Evolutionary conservation across 164 flowering plant genomes (phyloP).

Genomic region (Annona squamosa): DNA sequence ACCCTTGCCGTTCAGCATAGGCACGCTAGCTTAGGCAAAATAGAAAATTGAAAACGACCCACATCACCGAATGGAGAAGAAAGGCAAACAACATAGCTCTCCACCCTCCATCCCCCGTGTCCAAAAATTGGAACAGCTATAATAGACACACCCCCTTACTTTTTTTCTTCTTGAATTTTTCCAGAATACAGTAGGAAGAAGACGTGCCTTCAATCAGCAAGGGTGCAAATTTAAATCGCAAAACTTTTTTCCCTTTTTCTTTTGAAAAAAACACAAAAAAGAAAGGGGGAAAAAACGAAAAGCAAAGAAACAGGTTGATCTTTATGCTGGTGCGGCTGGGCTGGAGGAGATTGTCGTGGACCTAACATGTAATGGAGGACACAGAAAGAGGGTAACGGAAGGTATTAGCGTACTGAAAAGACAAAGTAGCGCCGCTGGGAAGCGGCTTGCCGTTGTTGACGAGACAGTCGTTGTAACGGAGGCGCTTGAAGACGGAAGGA

Average conservation of each 20-base stretch:
- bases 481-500: slow-evolving; percentile 59
- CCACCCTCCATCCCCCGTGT: neutral
- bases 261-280: no score
- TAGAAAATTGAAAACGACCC: neutral
- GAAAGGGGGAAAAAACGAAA: neutral
- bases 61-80: neutral
- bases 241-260: no score
- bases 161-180: no score
- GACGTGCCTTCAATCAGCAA: neutral
- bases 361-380: slow-evolving; percentile 37
- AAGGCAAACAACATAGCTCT: neutral
- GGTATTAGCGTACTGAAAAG: slow-evolving; percentile 70
- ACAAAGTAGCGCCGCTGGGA: slow-evolving; percentile 35
- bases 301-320: neutral
- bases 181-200: neutral
- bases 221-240: neutral
- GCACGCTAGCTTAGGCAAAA: neutral
- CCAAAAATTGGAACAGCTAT: neutral
- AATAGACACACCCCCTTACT: neutral
- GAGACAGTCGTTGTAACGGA: slow-evolving; percentile 62
- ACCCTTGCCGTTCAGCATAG: neutral
- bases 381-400: slow-evolving; percentile 57
- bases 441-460: slow-evolving; percentile 56
- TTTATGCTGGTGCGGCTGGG: no score
- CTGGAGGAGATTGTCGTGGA: no score